Evolutionary conservation across 2,329 filamentous ascomycete genomes (phyloP).

Genomic region (Fusarium begoniae): DNA sequence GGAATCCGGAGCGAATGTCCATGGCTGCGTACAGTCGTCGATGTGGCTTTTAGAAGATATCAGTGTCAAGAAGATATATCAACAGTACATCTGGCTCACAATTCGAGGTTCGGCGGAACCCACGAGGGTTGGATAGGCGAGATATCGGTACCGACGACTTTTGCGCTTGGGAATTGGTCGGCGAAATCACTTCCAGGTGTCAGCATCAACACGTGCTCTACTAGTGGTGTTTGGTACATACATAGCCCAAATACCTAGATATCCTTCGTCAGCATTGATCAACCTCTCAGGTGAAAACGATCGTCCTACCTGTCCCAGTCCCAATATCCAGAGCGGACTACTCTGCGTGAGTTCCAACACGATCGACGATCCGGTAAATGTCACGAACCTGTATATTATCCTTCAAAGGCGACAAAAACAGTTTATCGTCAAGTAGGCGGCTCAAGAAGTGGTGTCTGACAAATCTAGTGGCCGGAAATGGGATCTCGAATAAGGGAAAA

Average conservation of each 20-base stretch:
- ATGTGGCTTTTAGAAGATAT: not conserved
- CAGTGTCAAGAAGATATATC: rapidly evolving
- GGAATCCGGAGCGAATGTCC: conserved; percentile 41
- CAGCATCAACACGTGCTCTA: not conserved
- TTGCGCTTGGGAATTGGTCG: conserved; percentile 54
- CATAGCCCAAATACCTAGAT: conserved; percentile 14
- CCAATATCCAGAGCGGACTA: conserved; percentile 27
- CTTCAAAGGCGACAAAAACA: conserved; percentile 14
- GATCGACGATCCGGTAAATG: not conserved
- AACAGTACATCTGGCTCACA: not conserved
- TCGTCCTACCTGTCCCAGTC: conserved; percentile 21
- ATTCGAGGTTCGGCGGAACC: conserved; percentile 19
- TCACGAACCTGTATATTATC: conserved; percentile 9
- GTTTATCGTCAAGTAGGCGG: conserved; percentile 7
- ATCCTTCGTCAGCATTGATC: not conserved
- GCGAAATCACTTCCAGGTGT: conserved; percentile 56
- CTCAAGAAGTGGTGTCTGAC: conserved; percentile 20
- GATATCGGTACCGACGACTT: conserved; percentile 62
- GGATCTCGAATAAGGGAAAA: rapidly evolving
- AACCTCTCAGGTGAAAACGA: rapidly evolving
- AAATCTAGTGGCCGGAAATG: not conserved
- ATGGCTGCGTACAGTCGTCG: conserved; percentile 44
- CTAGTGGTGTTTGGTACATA: not conserved
- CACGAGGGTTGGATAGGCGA: conserved; percentile 59
- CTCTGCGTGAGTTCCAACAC: not conserved